Evolutionary conservation across 306 rosid genomes (phyloP).

Genomic region (Urtica urens): DNA sequence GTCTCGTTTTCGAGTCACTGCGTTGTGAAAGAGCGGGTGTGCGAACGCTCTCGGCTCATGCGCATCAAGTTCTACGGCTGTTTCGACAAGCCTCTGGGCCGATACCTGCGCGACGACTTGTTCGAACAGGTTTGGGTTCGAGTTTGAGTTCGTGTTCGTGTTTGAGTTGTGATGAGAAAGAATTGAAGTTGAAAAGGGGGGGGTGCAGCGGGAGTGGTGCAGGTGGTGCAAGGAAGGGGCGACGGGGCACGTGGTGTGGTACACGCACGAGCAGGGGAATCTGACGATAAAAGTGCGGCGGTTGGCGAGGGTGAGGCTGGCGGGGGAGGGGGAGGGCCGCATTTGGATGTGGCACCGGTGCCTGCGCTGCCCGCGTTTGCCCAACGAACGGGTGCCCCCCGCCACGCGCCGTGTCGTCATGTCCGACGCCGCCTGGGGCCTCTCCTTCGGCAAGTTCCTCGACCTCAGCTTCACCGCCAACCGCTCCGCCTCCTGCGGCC

Average conservation of each 20-base stretch:
- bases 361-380: constrained; percentile 57
- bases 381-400: constrained; percentile 96
- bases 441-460: constrained; percentile 97
- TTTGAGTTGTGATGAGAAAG: no score
- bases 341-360: constrained; percentile 99
- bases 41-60: constrained; percentile 78
- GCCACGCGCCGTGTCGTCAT: constrained; percentile 90
- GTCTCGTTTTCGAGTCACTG: constrained; percentile 90
- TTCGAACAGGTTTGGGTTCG: constrained; percentile 55
- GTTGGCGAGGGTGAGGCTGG: constrained; percentile 66
- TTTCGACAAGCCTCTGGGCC: constrained; percentile 93
- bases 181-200: no score
- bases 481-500: constrained; percentile 94
- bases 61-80: constrained; percentile 92
- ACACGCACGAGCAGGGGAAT: constrained; percentile 88
- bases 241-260: constrained; percentile 72
- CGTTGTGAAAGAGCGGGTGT: constrained; percentile 63
- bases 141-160: constrained; percentile 5
- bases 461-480: constrained; percentile 98
- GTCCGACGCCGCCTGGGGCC: constrained; percentile 99
- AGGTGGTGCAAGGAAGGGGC: constrained; percentile 69
- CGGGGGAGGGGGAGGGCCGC: constrained; percentile 85
- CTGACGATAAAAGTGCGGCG: constrained; percentile 81
- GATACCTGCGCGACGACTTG: constrained; percentile 78
- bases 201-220: constrained; percentile 56